These are phyloP conservation scores for Rhamnella rubrinervis DNA, from an alignment of 331 rosid genomes.

Conservation along the genomic window DNA sequence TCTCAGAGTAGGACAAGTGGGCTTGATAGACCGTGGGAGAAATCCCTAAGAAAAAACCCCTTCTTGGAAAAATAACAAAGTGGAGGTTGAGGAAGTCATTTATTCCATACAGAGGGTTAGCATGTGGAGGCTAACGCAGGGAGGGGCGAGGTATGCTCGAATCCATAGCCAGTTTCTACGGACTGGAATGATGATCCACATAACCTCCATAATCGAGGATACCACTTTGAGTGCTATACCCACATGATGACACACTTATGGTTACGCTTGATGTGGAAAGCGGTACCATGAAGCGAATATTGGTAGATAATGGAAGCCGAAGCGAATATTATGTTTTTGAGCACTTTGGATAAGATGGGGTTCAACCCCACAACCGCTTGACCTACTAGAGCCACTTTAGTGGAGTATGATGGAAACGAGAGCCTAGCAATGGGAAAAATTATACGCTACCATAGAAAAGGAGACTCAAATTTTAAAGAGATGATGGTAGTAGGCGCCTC, in stretches of 20 bases:
- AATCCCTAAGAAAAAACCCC: no score
- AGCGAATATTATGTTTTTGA: neutral
- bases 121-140: no score
- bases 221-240: rapidly evolving
- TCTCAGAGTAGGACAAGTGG: no score
- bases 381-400: neutral
- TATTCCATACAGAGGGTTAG: no score
- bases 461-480: neutral
- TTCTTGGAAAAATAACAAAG: no score
- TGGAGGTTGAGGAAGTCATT: no score
- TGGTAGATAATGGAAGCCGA: neutral
- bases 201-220: no score
- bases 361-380: no score
- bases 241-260: neutral
- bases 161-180: no score
- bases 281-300: neutral
- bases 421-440: neutral
- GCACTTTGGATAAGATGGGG: neutral
- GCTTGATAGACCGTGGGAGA: rapidly evolving
- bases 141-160: no score
- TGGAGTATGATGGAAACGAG: neutral
- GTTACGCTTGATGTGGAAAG: neutral
- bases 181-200: no score
- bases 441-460: neutral
- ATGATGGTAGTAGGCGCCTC: neutral